A percentile compares a stretch with the other conserved stretches of the same genome.
Conservation (phyloP, 164 flowering plant species). For the Aristolochia fimbriata region DNA sequence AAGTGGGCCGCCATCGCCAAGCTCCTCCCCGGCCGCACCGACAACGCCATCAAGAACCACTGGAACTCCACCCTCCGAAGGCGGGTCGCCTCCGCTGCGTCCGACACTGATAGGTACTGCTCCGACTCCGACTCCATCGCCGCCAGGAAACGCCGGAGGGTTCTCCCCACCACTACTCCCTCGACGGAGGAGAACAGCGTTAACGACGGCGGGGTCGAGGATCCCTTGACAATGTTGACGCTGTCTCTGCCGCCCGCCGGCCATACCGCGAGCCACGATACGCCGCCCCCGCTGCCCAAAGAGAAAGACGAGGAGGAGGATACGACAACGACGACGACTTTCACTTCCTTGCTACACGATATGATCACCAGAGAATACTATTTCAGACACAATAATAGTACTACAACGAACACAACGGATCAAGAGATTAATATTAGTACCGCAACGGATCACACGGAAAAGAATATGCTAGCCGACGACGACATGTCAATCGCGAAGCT, state of each 20-base stretch:
- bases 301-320: constrained; percentile 7
- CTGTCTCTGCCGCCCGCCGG: constrained; percentile 28
- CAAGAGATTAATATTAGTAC: too few species aligned
- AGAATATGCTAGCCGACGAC: constrained; percentile 8
- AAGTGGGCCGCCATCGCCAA: constrained; percentile 76
- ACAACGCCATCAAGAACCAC: constrained; percentile 71
- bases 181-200: constrained; percentile 3
- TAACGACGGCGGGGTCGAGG: constrained; percentile 1
- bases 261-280: not conserved
- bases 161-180: constrained; percentile 8
- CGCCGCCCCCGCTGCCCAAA: constrained; percentile 1
- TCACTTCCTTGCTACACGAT: too few species aligned
- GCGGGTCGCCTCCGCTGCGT: constrained; percentile 19
- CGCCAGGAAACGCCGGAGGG: constrained; percentile 11
- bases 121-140: constrained; percentile 20
- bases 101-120: too few species aligned
- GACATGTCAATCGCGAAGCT: constrained; percentile 26
- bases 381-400: too few species aligned
- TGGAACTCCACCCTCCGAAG: constrained; percentile 60
- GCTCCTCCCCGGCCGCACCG: constrained; percentile 62
- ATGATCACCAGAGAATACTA: too few species aligned
- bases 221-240: constrained; percentile 18
- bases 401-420: too few species aligned
- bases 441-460: too few species aligned
- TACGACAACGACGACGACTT: too few species aligned